Evolutionary conservation across 176 grass and related monocot species (phyloP), one percentile per base, ranked within the genome.

Genomic region (Raddia guianensis): DNA sequence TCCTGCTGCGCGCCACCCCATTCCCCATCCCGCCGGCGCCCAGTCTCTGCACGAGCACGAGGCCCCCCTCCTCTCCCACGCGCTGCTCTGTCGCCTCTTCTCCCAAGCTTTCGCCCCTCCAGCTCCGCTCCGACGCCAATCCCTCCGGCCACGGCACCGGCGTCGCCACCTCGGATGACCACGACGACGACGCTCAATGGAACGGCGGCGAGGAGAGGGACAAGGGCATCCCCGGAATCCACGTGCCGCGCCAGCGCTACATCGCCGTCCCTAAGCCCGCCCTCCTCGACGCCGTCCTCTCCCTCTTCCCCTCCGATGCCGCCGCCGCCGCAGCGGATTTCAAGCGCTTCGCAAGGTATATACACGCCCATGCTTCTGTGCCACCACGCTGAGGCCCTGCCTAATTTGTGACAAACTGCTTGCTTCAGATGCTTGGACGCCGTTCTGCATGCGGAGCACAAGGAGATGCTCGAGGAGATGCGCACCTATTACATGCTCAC

Each of bases 371-470:
- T 72, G 2, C 12, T 9, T 47, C n/a, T 0, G 27, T 27, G 27
- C 27, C 47, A 47, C 42, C 53, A 1, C 11, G 5, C 49, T 12
- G 37, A 40, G 37, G 4, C 18, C 8, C 12, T 5, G 13, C 27
- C 27, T 27, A 27, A 40, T 40, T 3, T 54, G 9, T 42, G 48
- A 54, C 45, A 58, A 40, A 40, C 2, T 40, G 37, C 37, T 40
- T 77, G 37, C 34, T 44, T 49, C 42, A 94, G 95, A 76, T 91
- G 73, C 74, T 84, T 98, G 82, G 95, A 98, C 66, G 87, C 88
- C 6, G 90, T 98, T 66, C 81, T 98, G 21, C 92, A 98, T 76
- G 95, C 95, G 9, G 95, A 98, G 81, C 95, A 98, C 84, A 98
- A 91, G 89, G 70, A 79, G 81, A 77, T 92, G 70, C 88, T 98